Evolutionary conservation across 2,329 filamentous ascomycete species (phyloP).

Genomic region (Verticillium isaacii): DNA sequence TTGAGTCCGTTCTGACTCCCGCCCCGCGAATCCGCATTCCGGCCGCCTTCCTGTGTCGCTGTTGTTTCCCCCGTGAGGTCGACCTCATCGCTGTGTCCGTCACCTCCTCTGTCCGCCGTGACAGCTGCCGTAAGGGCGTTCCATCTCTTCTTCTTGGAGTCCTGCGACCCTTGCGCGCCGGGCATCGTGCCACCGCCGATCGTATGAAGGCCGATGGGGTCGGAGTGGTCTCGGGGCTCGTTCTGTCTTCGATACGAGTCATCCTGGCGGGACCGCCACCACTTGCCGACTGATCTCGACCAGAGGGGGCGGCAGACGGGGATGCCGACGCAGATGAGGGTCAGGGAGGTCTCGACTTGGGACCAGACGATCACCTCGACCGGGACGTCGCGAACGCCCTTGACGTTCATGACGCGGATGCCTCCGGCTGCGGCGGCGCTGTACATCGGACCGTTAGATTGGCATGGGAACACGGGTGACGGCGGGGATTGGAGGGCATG

Average conservation of each 20-base stretch:
- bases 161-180: neutral
- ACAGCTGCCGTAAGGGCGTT: neutral
- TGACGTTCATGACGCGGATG: slow-evolving; percentile 1
- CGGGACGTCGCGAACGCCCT: slow-evolving; percentile 10
- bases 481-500: neutral
- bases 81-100: neutral
- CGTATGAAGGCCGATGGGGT: neutral
- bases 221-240: neutral
- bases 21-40: neutral
- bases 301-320: slow-evolving; percentile 14
- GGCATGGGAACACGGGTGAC: no score
- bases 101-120: neutral
- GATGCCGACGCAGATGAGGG: slow-evolving; percentile 16
- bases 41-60: no score
- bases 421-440: slow-evolving; percentile 1
- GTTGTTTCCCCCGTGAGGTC: neutral
- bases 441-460: neutral
- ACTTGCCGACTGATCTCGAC: slow-evolving; percentile 5
- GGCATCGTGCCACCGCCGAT: slow-evolving; percentile 2
- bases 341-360: slow-evolving; percentile 13
- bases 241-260: neutral
- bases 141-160: slow-evolving; percentile 1
- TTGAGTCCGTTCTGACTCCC: neutral
- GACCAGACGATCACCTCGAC: slow-evolving; percentile 15
- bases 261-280: neutral